phyloP scores from a whole-genome alignment of 2,329 filamentous ascomycete genomes.

The Colletotrichum horii region DNA sequence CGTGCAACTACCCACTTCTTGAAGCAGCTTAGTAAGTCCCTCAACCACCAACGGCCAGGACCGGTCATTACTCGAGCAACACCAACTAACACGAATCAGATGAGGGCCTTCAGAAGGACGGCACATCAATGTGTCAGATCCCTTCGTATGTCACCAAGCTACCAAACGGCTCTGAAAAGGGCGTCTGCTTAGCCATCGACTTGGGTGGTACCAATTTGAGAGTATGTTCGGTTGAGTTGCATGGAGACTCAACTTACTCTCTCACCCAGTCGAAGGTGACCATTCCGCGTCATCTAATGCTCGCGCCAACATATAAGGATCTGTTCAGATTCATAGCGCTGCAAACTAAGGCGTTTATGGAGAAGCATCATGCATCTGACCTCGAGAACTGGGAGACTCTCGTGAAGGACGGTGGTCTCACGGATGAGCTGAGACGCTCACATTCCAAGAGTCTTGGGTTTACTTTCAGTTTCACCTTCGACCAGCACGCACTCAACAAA shows the following conservation, averaged over 20 bases:
- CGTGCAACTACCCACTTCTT: constrained; percentile 23
- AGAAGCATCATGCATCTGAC: constrained; percentile 54
- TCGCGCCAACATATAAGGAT: constrained; percentile 47
- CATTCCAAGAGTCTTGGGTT: constrained; percentile 29
- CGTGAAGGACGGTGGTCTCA: neutral
- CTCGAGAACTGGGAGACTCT: neutral
- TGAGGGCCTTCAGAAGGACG: constrained; percentile 40
- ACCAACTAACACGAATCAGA: constrained; percentile 40
- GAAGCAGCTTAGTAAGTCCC: constrained; percentile 24
- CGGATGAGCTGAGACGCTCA: neutral
- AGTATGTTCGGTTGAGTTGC: constrained; percentile 34
- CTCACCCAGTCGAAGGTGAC: constrained; percentile 62
- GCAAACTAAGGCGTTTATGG: constrained; percentile 73
- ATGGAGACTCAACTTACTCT: constrained; percentile 72
- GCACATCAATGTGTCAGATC: constrained; percentile 59
- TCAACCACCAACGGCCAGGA: neutral
- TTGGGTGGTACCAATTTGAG: constrained; percentile 39
- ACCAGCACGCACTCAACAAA: constrained; percentile 70
- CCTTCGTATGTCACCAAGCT: constrained; percentile 79
- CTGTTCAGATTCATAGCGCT: constrained; percentile 78
- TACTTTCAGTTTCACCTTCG: constrained; percentile 73
- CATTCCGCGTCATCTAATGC: constrained; percentile 27
- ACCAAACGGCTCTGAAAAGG: constrained; percentile 80
- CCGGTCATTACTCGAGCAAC: neutral
- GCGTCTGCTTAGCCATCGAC: constrained; percentile 35